Conservation (phyloP, 2,329 filamentous ascomycete species). For the Venturia nashicola region DNA sequence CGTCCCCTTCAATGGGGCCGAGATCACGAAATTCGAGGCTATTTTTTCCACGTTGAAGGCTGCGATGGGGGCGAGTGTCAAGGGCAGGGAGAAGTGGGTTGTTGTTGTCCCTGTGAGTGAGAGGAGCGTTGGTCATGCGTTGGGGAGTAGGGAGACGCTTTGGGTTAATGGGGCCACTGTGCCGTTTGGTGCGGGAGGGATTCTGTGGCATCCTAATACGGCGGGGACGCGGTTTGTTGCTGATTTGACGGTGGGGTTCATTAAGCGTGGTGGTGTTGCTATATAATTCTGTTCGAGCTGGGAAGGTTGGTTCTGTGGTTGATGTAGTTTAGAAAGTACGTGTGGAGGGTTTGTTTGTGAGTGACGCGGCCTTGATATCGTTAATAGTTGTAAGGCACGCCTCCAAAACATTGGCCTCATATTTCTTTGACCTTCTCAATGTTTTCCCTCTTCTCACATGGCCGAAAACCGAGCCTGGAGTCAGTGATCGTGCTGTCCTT, state of each 20-base stretch:
- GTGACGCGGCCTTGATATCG: too few species aligned
- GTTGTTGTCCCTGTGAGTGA: conserved; percentile 4
- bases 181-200: neutral
- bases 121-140: neutral
- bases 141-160: neutral
- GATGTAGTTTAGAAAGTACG: neutral
- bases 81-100: conserved; percentile 1
- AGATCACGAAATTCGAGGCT: neutral
- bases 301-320: neutral
- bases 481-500: too few species aligned
- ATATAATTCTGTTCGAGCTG: neutral
- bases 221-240: conserved; percentile 1
- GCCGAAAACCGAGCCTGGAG: too few species aligned
- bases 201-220: conserved; percentile 2
- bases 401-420: too few species aligned
- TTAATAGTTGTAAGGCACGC: too few species aligned
- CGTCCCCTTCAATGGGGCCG: conserved; percentile 6
- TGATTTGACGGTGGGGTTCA: neutral
- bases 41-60: conserved; percentile 5
- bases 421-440: too few species aligned
- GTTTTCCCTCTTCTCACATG: too few species aligned
- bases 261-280: neutral
- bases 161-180: conserved; percentile 9
- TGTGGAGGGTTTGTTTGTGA: neutral
- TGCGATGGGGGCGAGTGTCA: neutral